Conservation (phyloP, 441 rosid species). For the Eutrema salsugineum region DNA sequence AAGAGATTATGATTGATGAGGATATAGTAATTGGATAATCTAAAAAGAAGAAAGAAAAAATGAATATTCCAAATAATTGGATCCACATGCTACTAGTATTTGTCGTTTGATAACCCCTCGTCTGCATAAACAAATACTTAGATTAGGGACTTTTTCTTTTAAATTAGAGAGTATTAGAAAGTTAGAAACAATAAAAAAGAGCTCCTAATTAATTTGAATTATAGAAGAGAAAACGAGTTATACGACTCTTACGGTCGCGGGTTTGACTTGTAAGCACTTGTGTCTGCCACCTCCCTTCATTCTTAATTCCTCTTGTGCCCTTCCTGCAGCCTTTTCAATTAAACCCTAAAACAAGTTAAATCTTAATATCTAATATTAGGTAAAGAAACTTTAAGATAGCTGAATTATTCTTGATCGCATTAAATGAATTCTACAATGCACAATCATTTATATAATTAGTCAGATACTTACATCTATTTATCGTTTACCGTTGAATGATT, state of each 20-base stretch:
- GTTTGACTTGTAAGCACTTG: slow-evolving; percentile 19
- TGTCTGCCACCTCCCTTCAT: slow-evolving; percentile 42
- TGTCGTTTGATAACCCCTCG: background rate
- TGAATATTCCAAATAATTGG: slow-evolving; percentile 10
- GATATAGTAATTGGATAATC: background rate
- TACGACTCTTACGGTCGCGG: background rate
- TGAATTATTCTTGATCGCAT: too few relatives aligned
- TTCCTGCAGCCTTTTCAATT: background rate
- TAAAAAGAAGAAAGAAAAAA: background rate
- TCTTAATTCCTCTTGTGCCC: background rate
- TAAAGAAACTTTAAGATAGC: too few relatives aligned
- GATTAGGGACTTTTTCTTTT: background rate
- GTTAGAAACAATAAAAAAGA: background rate
- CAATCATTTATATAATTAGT: too few relatives aligned
- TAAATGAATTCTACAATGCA: too few relatives aligned
- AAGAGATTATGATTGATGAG: background rate
- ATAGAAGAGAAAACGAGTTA: background rate
- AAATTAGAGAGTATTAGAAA: background rate
- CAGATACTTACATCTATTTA: too few relatives aligned
- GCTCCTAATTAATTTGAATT: background rate
- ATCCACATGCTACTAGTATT: background rate
- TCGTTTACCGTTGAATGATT: too few relatives aligned
- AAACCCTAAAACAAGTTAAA: too few relatives aligned
- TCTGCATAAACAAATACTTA: background rate
- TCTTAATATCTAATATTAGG: too few relatives aligned